A percentile compares a stretch with the other conserved stretches of the same genome.
Conservation (phyloP, 2,329 filamentous ascomycete genomes). For the Colletotrichum aenigma region DNA sequence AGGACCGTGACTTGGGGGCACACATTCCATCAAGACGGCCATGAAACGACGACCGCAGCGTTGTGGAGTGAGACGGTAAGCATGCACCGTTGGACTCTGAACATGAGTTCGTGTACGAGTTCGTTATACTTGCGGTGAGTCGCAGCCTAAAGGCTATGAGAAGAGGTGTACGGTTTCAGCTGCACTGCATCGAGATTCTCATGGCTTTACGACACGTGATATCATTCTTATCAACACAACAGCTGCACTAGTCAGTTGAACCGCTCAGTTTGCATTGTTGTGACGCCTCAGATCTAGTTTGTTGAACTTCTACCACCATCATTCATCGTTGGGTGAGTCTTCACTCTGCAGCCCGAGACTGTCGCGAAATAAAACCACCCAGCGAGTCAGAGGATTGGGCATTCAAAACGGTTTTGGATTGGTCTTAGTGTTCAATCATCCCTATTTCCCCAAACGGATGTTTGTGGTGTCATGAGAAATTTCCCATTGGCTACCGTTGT, state of each 20-base stretch:
- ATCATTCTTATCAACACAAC: not conserved
- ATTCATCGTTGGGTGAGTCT: not conserved
- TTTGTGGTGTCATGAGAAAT: not conserved
- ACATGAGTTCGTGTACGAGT: not conserved
- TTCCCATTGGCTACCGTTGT: not conserved
- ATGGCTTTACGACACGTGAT: not conserved
- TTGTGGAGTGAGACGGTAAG: not conserved
- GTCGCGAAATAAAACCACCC: not conserved
- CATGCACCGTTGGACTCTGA: not conserved
- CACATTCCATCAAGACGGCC: not conserved
- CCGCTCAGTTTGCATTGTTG: not conserved
- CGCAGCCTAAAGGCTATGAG: not conserved
- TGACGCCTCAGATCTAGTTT: not conserved
- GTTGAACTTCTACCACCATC: not conserved
- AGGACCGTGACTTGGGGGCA: not conserved
- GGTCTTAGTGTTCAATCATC: not conserved
- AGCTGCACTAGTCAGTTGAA: not conserved
- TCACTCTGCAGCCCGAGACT: not conserved
- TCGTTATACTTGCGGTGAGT: not conserved
- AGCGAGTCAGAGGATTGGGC: not conserved
- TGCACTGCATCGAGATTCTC: not conserved
- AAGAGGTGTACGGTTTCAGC: not conserved
- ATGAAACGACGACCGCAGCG: not conserved
- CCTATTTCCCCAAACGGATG: not conserved
- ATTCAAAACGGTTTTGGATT: not conserved